Conservation (phyloP, 1,139 yeast genomes). For the Kodamaea arcana region DNA sequence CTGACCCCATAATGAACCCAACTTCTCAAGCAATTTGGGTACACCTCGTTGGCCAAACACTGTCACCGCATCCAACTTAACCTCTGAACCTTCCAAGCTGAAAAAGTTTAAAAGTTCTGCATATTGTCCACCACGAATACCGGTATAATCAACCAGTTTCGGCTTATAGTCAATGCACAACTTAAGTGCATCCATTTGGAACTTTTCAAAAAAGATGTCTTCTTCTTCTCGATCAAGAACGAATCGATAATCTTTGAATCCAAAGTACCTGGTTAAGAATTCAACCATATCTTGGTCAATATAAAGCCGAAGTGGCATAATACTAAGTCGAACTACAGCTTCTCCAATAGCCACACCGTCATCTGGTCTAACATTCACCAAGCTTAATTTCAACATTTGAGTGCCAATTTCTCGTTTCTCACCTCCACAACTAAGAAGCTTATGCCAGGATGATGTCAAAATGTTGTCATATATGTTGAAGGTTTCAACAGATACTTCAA, state of each 20-base stretch:
- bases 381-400: conserved; percentile 52
- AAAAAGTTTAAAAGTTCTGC: conserved; percentile 86
- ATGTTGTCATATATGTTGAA: conserved; percentile 72
- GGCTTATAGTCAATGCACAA: conserved; percentile 89
- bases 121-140: conserved; percentile 79
- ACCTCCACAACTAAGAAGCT: conserved; percentile 67
- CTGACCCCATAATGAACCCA: conserved; percentile 79
- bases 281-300: conserved; percentile 93
- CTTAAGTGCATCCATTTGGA: conserved; percentile 58
- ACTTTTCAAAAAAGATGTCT: conserved; percentile 62
- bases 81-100: conserved; percentile 78
- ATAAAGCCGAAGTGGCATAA: conserved; percentile 75
- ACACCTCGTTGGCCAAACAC: conserved; percentile 78
- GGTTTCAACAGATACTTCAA: conserved; percentile 45
- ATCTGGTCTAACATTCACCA: conserved; percentile 65
- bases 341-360: conserved; percentile 67
- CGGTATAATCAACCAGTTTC: conserved; percentile 77
- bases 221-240: conserved; percentile 53
- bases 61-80: conserved; percentile 56
- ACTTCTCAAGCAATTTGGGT: conserved; percentile 48
- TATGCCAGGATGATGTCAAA: conserved; percentile 89
- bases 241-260: conserved; percentile 72
- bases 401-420: conserved; percentile 67
- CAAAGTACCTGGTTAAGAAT: conserved; percentile 73
- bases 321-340: conserved; percentile 47